Conservation (phyloP, 1,284 basidiomycete species). For the Anthracocystis setariae region DNA sequence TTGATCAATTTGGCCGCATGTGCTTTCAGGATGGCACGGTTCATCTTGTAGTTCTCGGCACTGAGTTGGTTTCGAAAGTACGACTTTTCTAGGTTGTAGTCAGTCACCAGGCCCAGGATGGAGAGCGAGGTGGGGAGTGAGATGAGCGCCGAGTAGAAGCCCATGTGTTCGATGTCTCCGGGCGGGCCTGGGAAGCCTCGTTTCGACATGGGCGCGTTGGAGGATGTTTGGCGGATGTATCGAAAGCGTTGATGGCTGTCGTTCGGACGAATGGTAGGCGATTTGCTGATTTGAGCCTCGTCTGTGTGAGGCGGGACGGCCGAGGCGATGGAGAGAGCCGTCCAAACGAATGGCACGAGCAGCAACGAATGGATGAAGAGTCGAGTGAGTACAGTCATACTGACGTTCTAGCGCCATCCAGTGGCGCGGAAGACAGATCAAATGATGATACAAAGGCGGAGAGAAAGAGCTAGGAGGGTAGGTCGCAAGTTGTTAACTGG, state of each 20-base stretch:
- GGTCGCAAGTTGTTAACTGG: too few relatives aligned
- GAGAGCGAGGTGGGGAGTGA: slow-evolving; percentile 31
- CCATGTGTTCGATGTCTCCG: slow-evolving; percentile 39
- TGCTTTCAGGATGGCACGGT: slow-evolving; percentile 12
- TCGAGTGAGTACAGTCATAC: too few relatives aligned
- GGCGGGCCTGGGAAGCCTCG: slow-evolving; percentile 17
- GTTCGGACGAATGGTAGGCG: background rate
- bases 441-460: too few relatives aligned
- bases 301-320: too few relatives aligned
- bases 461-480: too few relatives aligned
- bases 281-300: too few relatives aligned
- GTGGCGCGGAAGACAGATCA: too few relatives aligned
- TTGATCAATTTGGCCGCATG: slow-evolving; percentile 26
- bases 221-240: background rate
- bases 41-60: slow-evolving; percentile 29
- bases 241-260: background rate
- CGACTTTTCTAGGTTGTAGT: slow-evolving; percentile 34
- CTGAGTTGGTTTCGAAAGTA: slow-evolving; percentile 34
- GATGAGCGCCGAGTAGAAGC: slow-evolving; percentile 28
- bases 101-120: slow-evolving; percentile 25
- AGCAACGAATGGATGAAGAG: too few relatives aligned
- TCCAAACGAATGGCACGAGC: too few relatives aligned
- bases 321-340: too few relatives aligned
- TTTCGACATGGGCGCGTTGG: slow-evolving; percentile 1
- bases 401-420: too few relatives aligned